These are phyloP conservation scores for Phytophthora citrophthora DNA, from an alignment of 352 stramenopile genomes.

Conservation along the genomic window DNA sequence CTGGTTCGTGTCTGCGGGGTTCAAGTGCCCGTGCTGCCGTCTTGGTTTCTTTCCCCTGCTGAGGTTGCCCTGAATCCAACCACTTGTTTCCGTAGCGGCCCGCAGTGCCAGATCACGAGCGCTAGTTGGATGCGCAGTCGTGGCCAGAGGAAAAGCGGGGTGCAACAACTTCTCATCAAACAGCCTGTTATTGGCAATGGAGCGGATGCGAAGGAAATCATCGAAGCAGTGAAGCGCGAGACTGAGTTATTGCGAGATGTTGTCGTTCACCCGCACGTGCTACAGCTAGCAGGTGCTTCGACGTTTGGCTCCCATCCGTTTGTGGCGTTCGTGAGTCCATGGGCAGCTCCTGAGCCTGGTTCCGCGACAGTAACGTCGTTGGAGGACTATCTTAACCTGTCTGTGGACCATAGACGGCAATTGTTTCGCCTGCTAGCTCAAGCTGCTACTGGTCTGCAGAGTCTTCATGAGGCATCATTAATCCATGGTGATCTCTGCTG, in stretches of 20 bases:
- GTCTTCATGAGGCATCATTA: constrained; percentile 54
- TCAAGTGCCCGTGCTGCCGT: constrained; percentile 46
- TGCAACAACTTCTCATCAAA: constrained; percentile 56
- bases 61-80: constrained; percentile 32
- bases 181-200: constrained; percentile 24
- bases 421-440: constrained; percentile 56
- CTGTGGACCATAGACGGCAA: constrained; percentile 44
- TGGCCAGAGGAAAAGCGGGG: constrained; percentile 27
- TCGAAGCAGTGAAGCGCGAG: constrained; percentile 46
- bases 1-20: constrained; percentile 54
- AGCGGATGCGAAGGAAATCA: constrained; percentile 4
- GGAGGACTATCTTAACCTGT: constrained; percentile 59
- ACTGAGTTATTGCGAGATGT: constrained; percentile 47
- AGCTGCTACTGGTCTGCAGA: constrained; percentile 55
- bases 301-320: constrained; percentile 53
- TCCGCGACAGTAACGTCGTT: constrained; percentile 44
- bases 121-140: constrained; percentile 38
- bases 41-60: constrained; percentile 60
- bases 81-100: constrained; percentile 34
- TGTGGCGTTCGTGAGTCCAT: constrained; percentile 59
- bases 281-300: constrained; percentile 63
- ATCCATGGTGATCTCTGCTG: constrained; percentile 63
- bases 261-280: constrained; percentile 53
- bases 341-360: constrained; percentile 28
- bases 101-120: constrained; percentile 36